Evolutionary conservation across 495 filamentous ascomycete genomes (phyloP), one percentile per base, ranked within the genome.

Genomic region (Rhypophila decipiens): DNA sequence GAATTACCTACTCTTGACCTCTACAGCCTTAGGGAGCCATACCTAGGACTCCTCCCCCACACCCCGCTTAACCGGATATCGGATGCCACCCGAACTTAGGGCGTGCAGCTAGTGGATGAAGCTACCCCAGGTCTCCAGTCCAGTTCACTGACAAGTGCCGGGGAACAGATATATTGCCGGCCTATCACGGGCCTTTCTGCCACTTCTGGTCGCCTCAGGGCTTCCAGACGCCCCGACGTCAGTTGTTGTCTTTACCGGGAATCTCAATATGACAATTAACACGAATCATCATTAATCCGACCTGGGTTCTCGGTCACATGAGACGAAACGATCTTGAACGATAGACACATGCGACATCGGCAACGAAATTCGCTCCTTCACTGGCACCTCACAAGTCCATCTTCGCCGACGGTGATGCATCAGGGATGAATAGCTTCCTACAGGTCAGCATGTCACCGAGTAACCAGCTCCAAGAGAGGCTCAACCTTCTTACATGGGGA

Each of bases 401-500:
- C 27, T 31, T 31, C 7, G 27, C 7, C 7, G 27, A 31, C 27
- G 13, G 13, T 7, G 27, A 31, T 31, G 27, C 27, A 7, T 31
- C 27, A 31, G 27, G n/a, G n/a, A n/a, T n/a, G n/a, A n/a, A n/a
- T n/a, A n/a, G n/a, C n/a, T n/a, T n/a, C n/a, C n/a, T n/a, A n/a
- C n/a, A n/a, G n/a, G n/a, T n/a, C n/a, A n/a, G n/a, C n/a, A n/a
- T n/a, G n/a, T n/a, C n/a, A n/a, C n/a, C n/a, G n/a, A n/a, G n/a
- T n/a, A n/a, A 59, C 17, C 47, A 21, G 20, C 31, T 60, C 1
- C 34, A 53, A 1, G 47, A 60, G 24, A 50, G 39, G n/a, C 43
- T 59, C 24, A 43, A 50, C 7, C 22, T 60, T 11, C 34, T 53
- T 24, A 61, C 46, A 46, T 11, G 51, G 35, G 57, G 47, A 47